Evolutionary conservation across 768 basidiomycete species (phyloP).

Genomic region (Russula dissimulans): DNA sequence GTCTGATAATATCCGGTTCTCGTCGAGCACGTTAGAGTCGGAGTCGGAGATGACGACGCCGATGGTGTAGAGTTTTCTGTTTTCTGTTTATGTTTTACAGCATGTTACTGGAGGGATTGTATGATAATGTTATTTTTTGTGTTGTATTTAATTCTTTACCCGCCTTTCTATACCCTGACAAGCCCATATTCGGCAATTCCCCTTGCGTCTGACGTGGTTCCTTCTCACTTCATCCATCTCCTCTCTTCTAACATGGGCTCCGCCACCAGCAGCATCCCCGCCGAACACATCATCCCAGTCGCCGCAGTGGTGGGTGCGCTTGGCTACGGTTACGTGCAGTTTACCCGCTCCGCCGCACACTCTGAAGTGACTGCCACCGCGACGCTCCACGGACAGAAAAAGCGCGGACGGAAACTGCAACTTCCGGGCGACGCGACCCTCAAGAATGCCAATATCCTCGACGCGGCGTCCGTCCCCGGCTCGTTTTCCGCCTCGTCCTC

Average conservation of each 20-base stretch:
- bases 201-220: background rate
- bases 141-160: background rate
- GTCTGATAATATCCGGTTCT: slow-evolving; percentile 37
- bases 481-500: slow-evolving; percentile 16
- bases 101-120: no score
- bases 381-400: slow-evolving; percentile 24
- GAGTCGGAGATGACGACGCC: background rate
- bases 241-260: slow-evolving; percentile 34
- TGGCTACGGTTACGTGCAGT: slow-evolving; percentile 31
- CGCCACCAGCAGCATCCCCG: slow-evolving; percentile 35
- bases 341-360: slow-evolving; percentile 5
- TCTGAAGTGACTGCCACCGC: background rate
- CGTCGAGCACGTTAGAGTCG: slow-evolving; percentile 20
- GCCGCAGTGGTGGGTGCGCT: slow-evolving; percentile 35
- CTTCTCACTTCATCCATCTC: background rate
- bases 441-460: slow-evolving; percentile 9
- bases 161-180: background rate
- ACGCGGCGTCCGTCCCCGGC: background rate
- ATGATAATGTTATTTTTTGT: background rate
- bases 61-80: no score
- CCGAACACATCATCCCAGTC: slow-evolving; percentile 32
- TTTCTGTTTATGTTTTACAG: no score
- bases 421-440: slow-evolving; percentile 13
- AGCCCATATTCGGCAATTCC: background rate
- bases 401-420: slow-evolving; percentile 24